Conservation (phyloP, 192 early-diverging fungal genomes). For the Neocallimastix lanati region DNA sequence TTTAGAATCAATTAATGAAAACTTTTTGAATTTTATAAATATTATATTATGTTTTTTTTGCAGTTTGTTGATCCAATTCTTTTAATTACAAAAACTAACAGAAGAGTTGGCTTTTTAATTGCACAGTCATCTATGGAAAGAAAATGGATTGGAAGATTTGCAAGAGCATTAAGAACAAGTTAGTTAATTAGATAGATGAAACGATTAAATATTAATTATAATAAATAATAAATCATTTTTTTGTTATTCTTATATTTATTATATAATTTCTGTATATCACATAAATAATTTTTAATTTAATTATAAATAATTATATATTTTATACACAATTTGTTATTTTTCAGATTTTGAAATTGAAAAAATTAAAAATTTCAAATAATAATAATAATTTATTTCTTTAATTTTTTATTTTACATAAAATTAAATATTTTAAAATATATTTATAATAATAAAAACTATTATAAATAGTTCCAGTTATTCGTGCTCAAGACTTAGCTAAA, state of each 20-base stretch:
- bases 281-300: no score
- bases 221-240: no score
- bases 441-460: not conserved
- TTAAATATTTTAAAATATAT: not conserved
- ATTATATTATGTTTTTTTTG: not conserved
- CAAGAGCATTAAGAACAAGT: constrained; percentile 56
- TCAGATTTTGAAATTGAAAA: no score
- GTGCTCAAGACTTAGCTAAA: constrained; percentile 77
- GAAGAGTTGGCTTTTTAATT: constrained; percentile 31
- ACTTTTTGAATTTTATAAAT: not conserved
- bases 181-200: constrained; percentile 11
- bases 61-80: constrained; percentile 86
- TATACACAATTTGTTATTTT: no score
- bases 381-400: no score
- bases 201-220: no score
- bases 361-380: no score
- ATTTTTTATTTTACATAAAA: no score
- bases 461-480: constrained; percentile 62
- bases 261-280: no score
- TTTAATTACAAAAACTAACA: constrained; percentile 37
- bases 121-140: constrained; percentile 81
- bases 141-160: constrained; percentile 65
- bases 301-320: no score
- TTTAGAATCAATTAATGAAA: no score
- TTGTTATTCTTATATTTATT: no score